Base-by-base conservation (phyloP, 1,284 basidiomycete species). In the Apiotrichum domesticum region DNA sequence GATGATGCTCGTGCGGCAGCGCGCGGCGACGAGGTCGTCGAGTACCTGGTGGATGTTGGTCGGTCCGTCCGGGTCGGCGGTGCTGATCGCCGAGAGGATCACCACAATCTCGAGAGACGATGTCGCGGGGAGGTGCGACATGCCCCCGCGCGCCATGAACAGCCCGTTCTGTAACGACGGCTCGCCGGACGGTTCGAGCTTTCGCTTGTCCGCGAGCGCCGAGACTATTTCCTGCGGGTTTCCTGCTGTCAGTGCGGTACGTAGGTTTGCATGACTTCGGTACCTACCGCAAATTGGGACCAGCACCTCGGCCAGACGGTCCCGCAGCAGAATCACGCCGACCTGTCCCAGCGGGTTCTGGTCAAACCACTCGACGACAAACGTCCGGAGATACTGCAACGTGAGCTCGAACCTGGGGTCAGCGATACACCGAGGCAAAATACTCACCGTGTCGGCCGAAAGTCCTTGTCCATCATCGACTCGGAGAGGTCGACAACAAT, bases 321-420 rank as follows among this genome's bases (percentile, higher is more conserved):
- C 85, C 21, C 93, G 82, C 84, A 98, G 90, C 7, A 88, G 87
- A n/a, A 95, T 88, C 34, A 95, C 78, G 4, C 90, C 92, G 61
- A 96, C 87, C 61, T 98, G 95, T n/a, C 95, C 93, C 15, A 99
- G 82, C 0, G 95, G 95, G 69, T 99, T 99, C 78, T 98, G 96
- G 77, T 99, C 96, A 76, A 98, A 99, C 90, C 95, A 99, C 73
- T 99, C 95, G 7, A 83, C 80, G 29, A 98, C 83, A 66, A 98
- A 98, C 63, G 91, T 87, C 55, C 90, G 83, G 14, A 91, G 83
- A 70, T 94, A 95, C 68, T 92, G 87, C 42, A 98, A 77, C 62
- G 87, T 87, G 44, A 98, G 77, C 68, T 96, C 90, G 64, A 93
- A 92, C 55, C 76, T 75, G 50, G 45, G 2, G 41, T 42, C 37